Evolutionary conservation across 371 early-diverging fungal species (phyloP).

Genomic region (Mucor saturninus): DNA sequence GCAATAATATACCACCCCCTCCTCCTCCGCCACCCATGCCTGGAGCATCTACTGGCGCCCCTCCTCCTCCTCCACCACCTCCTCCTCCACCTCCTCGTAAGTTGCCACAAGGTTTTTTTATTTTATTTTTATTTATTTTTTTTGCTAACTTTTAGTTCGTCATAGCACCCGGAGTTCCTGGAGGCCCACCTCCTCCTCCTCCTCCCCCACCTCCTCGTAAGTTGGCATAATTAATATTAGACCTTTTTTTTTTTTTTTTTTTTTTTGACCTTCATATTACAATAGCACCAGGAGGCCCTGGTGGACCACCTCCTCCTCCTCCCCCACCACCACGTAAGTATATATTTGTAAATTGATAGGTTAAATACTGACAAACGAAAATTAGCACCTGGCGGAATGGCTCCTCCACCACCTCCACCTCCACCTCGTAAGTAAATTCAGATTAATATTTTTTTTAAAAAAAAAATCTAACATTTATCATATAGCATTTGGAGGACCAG

Average conservation of each 20-base stretch:
- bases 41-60: conserved; percentile 1
- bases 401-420: conserved; percentile 28
- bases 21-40: conserved; percentile 16
- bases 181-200: conserved; percentile 23
- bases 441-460: background rate
- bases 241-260: background rate
- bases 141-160: background rate
- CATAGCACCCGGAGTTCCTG: background rate
- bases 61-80: conserved; percentile 32
- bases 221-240: background rate
- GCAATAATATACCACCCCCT: conserved; percentile 4
- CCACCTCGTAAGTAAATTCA: conserved; percentile 18
- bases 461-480: background rate
- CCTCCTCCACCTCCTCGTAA: conserved; percentile 28
- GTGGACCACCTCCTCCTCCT: conserved; percentile 24
- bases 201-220: conserved; percentile 29
- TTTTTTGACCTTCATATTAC: background rate
- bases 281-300: conserved; percentile 1
- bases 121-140: background rate
- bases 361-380: background rate
- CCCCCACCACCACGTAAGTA: conserved; percentile 28
- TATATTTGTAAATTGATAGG: too few relatives aligned
- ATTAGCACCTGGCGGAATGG: conserved; percentile 3
- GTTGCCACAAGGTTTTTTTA: background rate
- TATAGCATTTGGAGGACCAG: conserved; percentile 14